A percentile compares a stretch with the other conserved stretches of the same genome.
Conservation (phyloP, 2,329 filamentous ascomycete species). For the Xylariales sp. region DNA sequence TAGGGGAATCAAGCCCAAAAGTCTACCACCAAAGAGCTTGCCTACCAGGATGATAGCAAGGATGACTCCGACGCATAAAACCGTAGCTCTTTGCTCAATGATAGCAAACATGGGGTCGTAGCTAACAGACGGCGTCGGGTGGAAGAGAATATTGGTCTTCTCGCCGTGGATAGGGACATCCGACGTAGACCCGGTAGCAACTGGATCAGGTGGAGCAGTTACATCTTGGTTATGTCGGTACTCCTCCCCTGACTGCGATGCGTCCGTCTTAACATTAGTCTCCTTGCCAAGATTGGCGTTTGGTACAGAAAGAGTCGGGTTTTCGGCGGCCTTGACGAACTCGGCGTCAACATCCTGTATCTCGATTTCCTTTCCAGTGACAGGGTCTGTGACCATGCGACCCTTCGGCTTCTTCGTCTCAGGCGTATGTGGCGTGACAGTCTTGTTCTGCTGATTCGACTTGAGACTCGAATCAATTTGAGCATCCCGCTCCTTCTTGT, state of each 20-base stretch:
- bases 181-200: constrained; percentile 75
- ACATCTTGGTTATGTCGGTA: constrained; percentile 85
- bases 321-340: constrained; percentile 62
- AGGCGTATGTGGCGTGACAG: constrained; percentile 38
- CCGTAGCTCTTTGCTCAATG: constrained; percentile 69
- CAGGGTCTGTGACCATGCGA: constrained; percentile 78
- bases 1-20: constrained; percentile 73
- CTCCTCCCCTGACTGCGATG: constrained; percentile 67
- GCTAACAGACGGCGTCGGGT: constrained; percentile 84
- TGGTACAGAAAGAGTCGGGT: constrained; percentile 76
- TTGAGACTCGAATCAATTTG: constrained; percentile 58
- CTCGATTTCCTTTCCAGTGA: constrained; percentile 78
- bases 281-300: constrained; percentile 81
- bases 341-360: constrained; percentile 77
- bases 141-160: constrained; percentile 94
- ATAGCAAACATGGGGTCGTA: constrained; percentile 82
- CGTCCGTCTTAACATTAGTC: constrained; percentile 66
- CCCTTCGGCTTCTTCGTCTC: constrained; percentile 31
- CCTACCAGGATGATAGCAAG: constrained; percentile 72
- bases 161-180: constrained; percentile 95
- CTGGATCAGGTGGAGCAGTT: constrained; percentile 83
- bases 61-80: constrained; percentile 67
- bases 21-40: constrained; percentile 70
- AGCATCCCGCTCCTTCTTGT: constrained; percentile 72
- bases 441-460: constrained; percentile 27